These are phyloP conservation scores for Aphanomyces astaci DNA, from an alignment of 352 stramenopile genomes.

Conservation along the genomic window DNA sequence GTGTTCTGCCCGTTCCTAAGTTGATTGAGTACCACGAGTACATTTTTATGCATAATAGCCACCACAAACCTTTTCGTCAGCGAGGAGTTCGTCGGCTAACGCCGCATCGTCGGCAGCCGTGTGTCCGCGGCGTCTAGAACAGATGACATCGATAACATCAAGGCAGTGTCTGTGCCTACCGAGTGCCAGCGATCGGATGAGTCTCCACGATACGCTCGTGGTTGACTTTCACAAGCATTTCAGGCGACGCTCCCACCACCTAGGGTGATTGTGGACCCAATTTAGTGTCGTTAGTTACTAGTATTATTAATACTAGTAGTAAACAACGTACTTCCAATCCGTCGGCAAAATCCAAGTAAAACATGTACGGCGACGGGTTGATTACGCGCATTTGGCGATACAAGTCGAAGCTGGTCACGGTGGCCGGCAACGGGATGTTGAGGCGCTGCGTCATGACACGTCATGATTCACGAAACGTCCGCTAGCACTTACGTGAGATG, in stretches of 20 bases:
- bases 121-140: slow-evolving; percentile 45
- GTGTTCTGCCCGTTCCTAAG: slow-evolving; percentile 77
- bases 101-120: slow-evolving; percentile 81
- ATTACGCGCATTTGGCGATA: slow-evolving; percentile 85
- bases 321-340: slow-evolving; percentile 46
- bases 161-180: slow-evolving; percentile 16
- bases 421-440: slow-evolving; percentile 49
- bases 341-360: slow-evolving; percentile 75
- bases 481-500: slow-evolving; percentile 38
- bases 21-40: neutral
- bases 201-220: slow-evolving; percentile 78
- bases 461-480: too few relatives aligned
- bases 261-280: too few relatives aligned
- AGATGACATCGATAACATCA: neutral
- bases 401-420: slow-evolving; percentile 67
- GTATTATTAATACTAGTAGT: neutral
- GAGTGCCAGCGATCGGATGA: slow-evolving; percentile 84
- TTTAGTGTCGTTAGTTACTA: too few relatives aligned
- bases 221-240: slow-evolving; percentile 88
- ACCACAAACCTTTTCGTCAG: slow-evolving; percentile 71
- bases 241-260: slow-evolving; percentile 76
- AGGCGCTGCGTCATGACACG: too few relatives aligned
- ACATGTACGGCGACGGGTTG: slow-evolving; percentile 88
- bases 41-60: too few relatives aligned
- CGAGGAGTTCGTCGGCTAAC: slow-evolving; percentile 65